phyloP scores from a whole-genome alignment of 352 stramenopile species.

The Globisporangium apiculatum region DNA sequence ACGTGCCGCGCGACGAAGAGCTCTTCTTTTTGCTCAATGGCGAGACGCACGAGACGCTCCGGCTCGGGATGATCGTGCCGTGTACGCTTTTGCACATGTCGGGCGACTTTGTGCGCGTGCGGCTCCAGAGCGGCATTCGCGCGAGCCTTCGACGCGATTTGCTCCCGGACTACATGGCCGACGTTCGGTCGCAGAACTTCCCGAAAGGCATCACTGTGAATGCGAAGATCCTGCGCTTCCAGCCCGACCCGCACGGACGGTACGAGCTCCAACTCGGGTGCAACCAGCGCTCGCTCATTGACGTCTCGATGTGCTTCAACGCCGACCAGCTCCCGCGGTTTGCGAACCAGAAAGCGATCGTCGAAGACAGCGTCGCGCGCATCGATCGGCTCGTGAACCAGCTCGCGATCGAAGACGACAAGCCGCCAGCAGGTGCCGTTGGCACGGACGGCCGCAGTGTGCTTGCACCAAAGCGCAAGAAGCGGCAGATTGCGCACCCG shows the following conservation, averaged over 20 bases:
- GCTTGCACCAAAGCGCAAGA: constrained; percentile 58
- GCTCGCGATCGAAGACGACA: constrained; percentile 68
- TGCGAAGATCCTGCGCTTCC: constrained; percentile 67
- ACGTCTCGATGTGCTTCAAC: constrained; percentile 72
- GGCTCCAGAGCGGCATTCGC: constrained; percentile 79
- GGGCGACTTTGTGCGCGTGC: constrained; percentile 78
- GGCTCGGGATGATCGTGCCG: constrained; percentile 80
- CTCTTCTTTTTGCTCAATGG: constrained; percentile 84
- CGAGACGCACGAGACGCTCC: constrained; percentile 75
- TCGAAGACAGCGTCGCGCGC: constrained; percentile 59
- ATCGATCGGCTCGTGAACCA: constrained; percentile 77
- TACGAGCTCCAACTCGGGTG: constrained; percentile 76
- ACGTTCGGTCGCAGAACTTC: constrained; percentile 54
- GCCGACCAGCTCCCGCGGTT: constrained; percentile 46
- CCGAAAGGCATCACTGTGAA: constrained; percentile 86
- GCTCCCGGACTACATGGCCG: constrained; percentile 72
- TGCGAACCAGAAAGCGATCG: constrained; percentile 43
- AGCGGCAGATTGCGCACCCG: constrained; percentile 79
- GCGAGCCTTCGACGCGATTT: constrained; percentile 68
- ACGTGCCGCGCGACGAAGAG: constrained; percentile 78
- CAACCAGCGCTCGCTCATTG: constrained; percentile 62
- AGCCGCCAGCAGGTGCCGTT: constrained; percentile 17
- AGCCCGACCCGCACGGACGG: constrained; percentile 64
- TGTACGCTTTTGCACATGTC: constrained; percentile 81
- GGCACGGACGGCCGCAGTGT: constrained; percentile 13